Conservation (phyloP, 75 land plant species). For the Pinus albicaulis region DNA sequence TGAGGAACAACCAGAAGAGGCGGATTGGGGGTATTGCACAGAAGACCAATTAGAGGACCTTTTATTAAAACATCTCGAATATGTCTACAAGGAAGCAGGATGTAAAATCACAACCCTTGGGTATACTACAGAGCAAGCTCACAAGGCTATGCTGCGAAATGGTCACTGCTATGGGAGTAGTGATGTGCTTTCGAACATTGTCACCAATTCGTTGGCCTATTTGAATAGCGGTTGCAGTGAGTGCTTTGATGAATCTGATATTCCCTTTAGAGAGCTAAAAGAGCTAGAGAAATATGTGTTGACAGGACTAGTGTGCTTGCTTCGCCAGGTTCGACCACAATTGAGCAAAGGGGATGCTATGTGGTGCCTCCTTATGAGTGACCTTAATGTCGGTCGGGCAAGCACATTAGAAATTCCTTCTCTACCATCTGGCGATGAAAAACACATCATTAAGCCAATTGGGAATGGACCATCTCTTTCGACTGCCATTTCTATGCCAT, state of each 20-base stretch:
- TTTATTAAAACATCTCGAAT: conserved; percentile 52
- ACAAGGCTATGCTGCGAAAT: conserved; percentile 45
- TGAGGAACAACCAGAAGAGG: conserved; percentile 13
- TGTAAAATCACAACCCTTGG: conserved; percentile 39
- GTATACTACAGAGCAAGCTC: conserved; percentile 47
- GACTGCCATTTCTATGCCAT: neutral
- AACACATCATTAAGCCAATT: neutral
- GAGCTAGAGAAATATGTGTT: conserved; percentile 21
- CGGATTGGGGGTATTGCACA: conserved; percentile 25
- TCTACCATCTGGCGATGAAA: neutral
- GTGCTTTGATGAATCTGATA: neutral
- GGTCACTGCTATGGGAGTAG: conserved; percentile 63
- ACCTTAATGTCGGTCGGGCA: conserved; percentile 20
- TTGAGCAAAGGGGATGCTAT: conserved; percentile 30
- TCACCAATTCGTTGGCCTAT: conserved; percentile 12
- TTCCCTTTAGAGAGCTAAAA: conserved; percentile 20
- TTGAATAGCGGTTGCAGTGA: neutral
- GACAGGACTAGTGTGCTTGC: conserved; percentile 15
- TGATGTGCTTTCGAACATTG: conserved; percentile 33
- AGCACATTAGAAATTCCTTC: conserved; percentile 8
- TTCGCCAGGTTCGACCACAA: conserved; percentile 21
- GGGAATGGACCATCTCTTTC: neutral
- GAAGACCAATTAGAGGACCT: conserved; percentile 32
- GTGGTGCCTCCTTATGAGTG: conserved; percentile 38
- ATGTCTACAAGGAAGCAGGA: conserved; percentile 54